Conservation (phyloP, 2,329 filamentous ascomycete species). For the Hypoxylon rubiginosum region DNA sequence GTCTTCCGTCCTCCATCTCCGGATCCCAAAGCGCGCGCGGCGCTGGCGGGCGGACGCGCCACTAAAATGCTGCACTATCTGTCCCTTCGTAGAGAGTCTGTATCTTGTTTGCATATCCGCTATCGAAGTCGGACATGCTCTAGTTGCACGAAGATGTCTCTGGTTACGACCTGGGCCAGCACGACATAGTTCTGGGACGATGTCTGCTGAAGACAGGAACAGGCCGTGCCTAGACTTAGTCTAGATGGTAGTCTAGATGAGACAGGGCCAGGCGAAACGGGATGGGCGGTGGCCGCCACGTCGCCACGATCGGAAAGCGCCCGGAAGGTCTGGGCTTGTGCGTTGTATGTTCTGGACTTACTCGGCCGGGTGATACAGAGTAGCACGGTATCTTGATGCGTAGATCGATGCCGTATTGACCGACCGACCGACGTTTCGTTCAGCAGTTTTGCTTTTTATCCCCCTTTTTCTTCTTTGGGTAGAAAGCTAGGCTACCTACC, state of each 20-base stretch:
- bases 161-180: constrained; percentile 24
- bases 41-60: constrained; percentile 9
- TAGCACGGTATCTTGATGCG: constrained; percentile 3
- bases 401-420: constrained; percentile 37
- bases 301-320: constrained; percentile 36
- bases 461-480: background rate
- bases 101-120: background rate
- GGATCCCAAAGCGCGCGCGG: constrained; percentile 15
- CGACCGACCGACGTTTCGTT: constrained; percentile 19
- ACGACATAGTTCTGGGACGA: constrained; percentile 19
- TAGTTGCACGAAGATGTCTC: constrained; percentile 25
- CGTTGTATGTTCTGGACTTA: constrained; percentile 25
- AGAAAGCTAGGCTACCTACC: background rate
- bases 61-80: no score
- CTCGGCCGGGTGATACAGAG: constrained; percentile 8
- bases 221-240: background rate
- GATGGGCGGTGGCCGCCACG: constrained; percentile 26
- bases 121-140: background rate
- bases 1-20: constrained; percentile 1
- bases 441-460: background rate
- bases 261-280: constrained; percentile 19
- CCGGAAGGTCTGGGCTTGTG: constrained; percentile 4
- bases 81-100: background rate
- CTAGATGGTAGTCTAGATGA: constrained; percentile 3
- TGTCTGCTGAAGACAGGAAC: background rate